Evolutionary conservation across 108 stramenopile species (phyloP), one percentile per base, ranked within the genome.

Genomic region (Mediolabrus comicus): DNA sequence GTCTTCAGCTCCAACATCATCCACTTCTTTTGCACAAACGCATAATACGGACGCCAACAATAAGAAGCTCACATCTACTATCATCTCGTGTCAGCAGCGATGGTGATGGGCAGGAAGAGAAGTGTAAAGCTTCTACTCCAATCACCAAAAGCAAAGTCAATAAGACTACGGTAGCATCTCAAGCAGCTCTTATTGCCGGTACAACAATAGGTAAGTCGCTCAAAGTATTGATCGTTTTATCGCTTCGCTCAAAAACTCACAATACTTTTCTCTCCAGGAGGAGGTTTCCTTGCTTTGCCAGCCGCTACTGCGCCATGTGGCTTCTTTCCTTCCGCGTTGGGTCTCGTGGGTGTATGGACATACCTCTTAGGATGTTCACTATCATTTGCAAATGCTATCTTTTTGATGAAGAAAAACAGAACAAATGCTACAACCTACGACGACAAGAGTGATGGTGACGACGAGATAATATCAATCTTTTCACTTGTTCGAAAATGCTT

Each of bases 161-260:
- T n/a, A 49, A 30, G 56, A 57, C 34, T 13, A 72, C 72, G 8
- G 62, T 72, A 22, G 36, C 53, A 31, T 65, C 63, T 4, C 72
- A 72, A 52, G 72, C 72, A 28, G 72, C 72, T 0, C 55, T 75
- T 2, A 69, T 75, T 26, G 74, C 74, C 29, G 74, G 74, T n/a
- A 75, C 74, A 25, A 61, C 74, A 17, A 60, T 75, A 12, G 71
- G n/a, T n/a, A n/a, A n/a, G n/a, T n/a, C n/a, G n/a, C n/a, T n/a
- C n/a, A n/a, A n/a, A n/a, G n/a, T n/a, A n/a, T n/a, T n/a, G n/a
- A n/a, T n/a, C n/a, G n/a, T n/a, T n/a, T n/a, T n/a, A n/a, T n/a
- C n/a, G n/a, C n/a, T n/a, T n/a, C n/a, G n/a, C n/a, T n/a, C n/a
- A n/a, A n/a, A n/a, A n/a, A n/a, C n/a, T n/a, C n/a, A n/a, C n/a